A percentile compares a stretch with the other conserved stretches of the same genome.
Conservation (phyloP, 148 eudicot genomes). For the Vaccinium corymbosum region DNA sequence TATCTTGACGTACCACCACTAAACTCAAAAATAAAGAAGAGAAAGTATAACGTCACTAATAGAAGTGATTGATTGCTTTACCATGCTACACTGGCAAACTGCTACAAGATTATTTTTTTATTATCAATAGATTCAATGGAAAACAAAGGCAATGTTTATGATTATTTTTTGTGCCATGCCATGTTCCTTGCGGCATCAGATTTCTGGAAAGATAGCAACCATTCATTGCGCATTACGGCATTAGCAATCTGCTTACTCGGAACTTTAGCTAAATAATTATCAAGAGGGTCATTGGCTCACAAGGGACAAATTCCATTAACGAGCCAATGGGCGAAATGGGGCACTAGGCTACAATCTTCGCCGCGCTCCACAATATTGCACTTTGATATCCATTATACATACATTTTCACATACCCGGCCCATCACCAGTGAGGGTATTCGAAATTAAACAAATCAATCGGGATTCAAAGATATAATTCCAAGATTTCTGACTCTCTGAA, state of each 20-base stretch:
- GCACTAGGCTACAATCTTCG: too few relatives aligned
- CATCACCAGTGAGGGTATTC: too few relatives aligned
- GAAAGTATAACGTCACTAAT: neutral
- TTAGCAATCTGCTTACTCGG: neutral
- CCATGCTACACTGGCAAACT: neutral
- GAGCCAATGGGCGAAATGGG: too few relatives aligned
- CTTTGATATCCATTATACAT: too few relatives aligned
- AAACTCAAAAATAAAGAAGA: neutral
- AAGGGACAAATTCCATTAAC: neutral
- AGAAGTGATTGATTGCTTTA: neutral
- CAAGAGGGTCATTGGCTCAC: neutral
- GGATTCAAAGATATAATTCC: too few relatives aligned
- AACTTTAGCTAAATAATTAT: neutral
- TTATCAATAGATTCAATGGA: neutral
- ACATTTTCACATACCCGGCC: too few relatives aligned
- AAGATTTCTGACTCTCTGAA: too few relatives aligned
- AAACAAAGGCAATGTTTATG: neutral
- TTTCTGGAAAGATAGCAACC: neutral
- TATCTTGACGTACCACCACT: too few relatives aligned
- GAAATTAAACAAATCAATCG: too few relatives aligned
- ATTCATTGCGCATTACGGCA: neutral
- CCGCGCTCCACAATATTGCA: too few relatives aligned
- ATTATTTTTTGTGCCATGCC: neutral
- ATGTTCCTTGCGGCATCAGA: neutral
- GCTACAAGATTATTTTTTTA: too few relatives aligned